phyloP scores from a whole-genome alignment of 768 basidiomycete species.

The Leucocoprinus leucothites region DNA sequence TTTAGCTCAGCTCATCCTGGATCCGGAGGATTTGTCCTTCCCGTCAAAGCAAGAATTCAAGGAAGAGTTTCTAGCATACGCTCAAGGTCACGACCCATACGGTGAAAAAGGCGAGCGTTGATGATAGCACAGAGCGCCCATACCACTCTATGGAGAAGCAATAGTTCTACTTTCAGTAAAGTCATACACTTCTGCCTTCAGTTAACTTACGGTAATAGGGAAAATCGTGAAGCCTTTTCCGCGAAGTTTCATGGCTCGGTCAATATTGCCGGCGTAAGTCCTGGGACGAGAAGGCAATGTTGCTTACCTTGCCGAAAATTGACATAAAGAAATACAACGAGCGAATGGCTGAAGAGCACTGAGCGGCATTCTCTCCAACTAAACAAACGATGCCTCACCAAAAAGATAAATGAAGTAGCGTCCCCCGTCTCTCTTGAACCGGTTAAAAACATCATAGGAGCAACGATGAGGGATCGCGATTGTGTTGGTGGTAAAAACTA shows the following conservation, averaged over 20 bases:
- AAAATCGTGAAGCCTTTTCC: background rate
- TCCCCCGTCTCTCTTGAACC: conserved; percentile 1
- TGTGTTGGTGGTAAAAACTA: background rate
- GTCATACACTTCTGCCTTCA: background rate
- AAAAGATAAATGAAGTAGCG: conserved; percentile 8
- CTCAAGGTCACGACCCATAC: conserved; percentile 1
- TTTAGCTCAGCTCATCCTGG: too few relatives aligned
- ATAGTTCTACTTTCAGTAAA: background rate
- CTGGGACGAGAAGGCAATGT: too few relatives aligned
- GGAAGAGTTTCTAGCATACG: too few relatives aligned
- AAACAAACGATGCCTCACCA: background rate
- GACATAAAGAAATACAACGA: background rate
- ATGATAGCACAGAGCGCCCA: conserved; percentile 3
- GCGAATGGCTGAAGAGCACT: background rate
- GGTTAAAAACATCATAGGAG: background rate
- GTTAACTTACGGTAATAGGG: background rate
- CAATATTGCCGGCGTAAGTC: too few relatives aligned
- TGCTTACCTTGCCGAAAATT: conserved; percentile 1
- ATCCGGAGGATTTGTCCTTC: too few relatives aligned
- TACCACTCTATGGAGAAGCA: background rate
- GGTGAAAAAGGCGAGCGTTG: conserved; percentile 5
- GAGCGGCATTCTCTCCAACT: too few relatives aligned
- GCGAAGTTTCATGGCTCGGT: background rate
- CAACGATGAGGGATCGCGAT: background rate
- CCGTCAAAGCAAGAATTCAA: too few relatives aligned